phyloP scores from a whole-genome alignment of 345 rosid species.

The Aquilaria sinensis region DNA sequence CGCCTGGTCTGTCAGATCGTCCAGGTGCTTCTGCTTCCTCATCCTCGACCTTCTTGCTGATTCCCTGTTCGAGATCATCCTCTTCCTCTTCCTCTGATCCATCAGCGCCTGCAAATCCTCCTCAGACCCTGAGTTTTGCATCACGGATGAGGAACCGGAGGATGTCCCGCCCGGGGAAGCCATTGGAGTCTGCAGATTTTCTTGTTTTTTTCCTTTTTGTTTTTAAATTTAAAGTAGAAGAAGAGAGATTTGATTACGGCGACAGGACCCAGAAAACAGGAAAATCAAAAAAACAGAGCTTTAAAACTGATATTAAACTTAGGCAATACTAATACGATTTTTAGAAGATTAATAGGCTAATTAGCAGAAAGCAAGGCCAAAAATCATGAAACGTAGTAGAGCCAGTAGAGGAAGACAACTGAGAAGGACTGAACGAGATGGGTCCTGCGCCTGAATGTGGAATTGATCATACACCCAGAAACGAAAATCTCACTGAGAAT shows the following conservation, averaged over 20 bases:
- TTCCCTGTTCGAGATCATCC: slow-evolving; percentile 93
- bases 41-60: slow-evolving; percentile 93
- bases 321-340: slow-evolving; percentile 1
- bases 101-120: slow-evolving; percentile 42
- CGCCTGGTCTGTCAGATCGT: slow-evolving; percentile 64
- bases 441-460: slow-evolving; percentile 80
- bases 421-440: slow-evolving; percentile 99
- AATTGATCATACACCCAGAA: slow-evolving; percentile 81
- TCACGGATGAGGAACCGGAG: slow-evolving; percentile 30
- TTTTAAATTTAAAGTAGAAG: not conserved
- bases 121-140: slow-evolving; percentile 65
- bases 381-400: slow-evolving; percentile 91
- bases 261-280: slow-evolving; percentile 31
- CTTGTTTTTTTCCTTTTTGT: not conserved
- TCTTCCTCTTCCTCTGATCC: slow-evolving; percentile 85
- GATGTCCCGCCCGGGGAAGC: slow-evolving; percentile 64
- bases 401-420: slow-evolving; percentile 97
- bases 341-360: slow-evolving; percentile 11
- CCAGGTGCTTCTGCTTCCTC: slow-evolving; percentile 89
- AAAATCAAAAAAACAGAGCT: not conserved
- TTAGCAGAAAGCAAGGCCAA: slow-evolving; percentile 5
- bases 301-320: no score
- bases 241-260: slow-evolving; percentile 5
- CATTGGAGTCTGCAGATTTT: slow-evolving; percentile 27
- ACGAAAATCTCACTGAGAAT: slow-evolving; percentile 77